Base-by-base conservation (phyloP, 1,284 basidiomycete genomes). In the Tilletia caries region DNA sequence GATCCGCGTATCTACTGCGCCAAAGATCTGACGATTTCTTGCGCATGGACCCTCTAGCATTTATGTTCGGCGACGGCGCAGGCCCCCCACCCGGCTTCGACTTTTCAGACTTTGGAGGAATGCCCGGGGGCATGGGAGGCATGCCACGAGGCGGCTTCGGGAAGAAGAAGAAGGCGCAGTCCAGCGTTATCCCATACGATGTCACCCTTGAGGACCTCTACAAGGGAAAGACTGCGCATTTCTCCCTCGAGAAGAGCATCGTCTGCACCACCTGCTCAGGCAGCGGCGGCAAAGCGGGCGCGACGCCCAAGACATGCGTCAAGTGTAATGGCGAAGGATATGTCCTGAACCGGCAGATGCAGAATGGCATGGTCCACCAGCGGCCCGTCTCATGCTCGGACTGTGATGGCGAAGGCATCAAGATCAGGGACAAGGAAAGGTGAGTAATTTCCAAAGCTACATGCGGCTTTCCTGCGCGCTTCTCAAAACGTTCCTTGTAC, bases 201-300 rank as follows among this genome's bases (percentile, higher is more conserved):
- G 92, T 97, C 69, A 90, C 91, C 3, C 87, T 98, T 43, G 93
- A 96, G 83, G 95, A 98, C 82, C 86, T 95, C 33, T 98, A 93
- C 85, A 91, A 91, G 71, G 95, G 95, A 41, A 95, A 94, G 84
- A 88, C 88, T 18, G 90, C 95, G 64, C 91, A 91, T 80, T 90
- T 98, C 86, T 91, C 90, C 76, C 89, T 97, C 85, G 92, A 95
- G 84, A 90, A 92, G 79, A 90, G 94, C 81, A 85, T 91, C 15
- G 85, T 92, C 5, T 98, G 95, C 84, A 86, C 86, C 27, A 84
- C 85, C 5, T 98, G 95, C 83, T 89, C 90, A 82, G 95, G 94
- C 88, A 91, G 91, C 65, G 94, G 95, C 52, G 92, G 90, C 12
- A 89, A 89, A 75, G 89, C 89, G 3, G 90, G 87, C 68, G 90